phyloP scores from a whole-genome alignment of 176 grass and related monocot species.

The Lolium rigidum region DNA sequence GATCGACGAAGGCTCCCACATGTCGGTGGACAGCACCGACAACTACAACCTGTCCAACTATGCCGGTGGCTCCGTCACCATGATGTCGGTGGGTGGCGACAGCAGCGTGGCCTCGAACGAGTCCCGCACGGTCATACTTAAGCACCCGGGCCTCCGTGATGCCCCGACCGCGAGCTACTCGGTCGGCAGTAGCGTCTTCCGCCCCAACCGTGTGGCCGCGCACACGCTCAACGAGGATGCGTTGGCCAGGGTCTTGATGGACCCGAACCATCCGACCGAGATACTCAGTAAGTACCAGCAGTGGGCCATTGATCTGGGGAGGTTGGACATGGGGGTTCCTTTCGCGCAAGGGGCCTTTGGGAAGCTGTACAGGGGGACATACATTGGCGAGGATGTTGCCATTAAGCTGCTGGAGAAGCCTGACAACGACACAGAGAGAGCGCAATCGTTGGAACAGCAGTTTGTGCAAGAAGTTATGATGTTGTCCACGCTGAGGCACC shows the following conservation, averaged over 20 bases:
- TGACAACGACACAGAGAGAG: constrained; percentile 87
- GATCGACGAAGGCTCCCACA: constrained; percentile 82
- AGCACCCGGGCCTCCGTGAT: constrained; percentile 86
- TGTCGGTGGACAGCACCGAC: constrained; percentile 82
- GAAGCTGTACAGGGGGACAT: constrained; percentile 88
- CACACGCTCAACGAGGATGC: constrained; percentile 81
- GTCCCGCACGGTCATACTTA: constrained; percentile 82
- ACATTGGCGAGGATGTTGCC: constrained; percentile 93
- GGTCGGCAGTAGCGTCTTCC: constrained; percentile 75
- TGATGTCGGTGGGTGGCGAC: constrained; percentile 83
- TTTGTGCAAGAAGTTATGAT: constrained; percentile 99
- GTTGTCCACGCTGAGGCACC: constrained; percentile 84
- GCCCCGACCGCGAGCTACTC: constrained; percentile 73
- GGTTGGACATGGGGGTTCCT: constrained; percentile 79
- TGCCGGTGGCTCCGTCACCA: constrained; percentile 68
- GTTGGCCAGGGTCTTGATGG: constrained; percentile 82
- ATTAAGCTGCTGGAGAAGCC: constrained; percentile 95
- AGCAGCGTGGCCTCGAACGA: constrained; percentile 90
- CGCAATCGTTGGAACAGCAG: constrained; percentile 90
- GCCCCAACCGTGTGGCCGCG: constrained; percentile 72
- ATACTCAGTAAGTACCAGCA: constrained; percentile 80
- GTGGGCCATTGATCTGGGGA: constrained; percentile 93
- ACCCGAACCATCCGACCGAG: constrained; percentile 72
- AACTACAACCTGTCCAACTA: constrained; percentile 70
- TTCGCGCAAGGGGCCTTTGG: constrained; percentile 97